A percentile compares a stretch with the other conserved stretches of the same genome.
Evolutionary conservation across 768 basidiomycete species (phyloP).

Genomic region (Kwoniella bestiolae): DNA sequence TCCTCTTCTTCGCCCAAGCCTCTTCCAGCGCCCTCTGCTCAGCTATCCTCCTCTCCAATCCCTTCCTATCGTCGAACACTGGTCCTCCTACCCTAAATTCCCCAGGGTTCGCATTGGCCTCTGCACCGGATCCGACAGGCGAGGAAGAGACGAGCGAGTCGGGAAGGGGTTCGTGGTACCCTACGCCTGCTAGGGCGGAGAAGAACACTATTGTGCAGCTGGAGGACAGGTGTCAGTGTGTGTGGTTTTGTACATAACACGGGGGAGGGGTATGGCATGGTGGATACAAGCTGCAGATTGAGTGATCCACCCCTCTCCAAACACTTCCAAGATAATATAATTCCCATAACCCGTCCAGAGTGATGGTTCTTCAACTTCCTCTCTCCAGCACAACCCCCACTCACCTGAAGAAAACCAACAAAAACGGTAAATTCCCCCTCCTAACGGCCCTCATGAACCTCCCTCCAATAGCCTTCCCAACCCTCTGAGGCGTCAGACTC

Average conservation of each 20-base stretch:
- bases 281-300: too few species aligned
- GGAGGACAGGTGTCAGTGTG: background rate
- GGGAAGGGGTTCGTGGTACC: constrained; percentile 42
- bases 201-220: constrained; percentile 55
- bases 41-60: constrained; percentile 27
- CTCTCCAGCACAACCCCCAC: constrained; percentile 8
- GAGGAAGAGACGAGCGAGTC: background rate
- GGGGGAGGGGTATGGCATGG: background rate
- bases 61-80: constrained; percentile 30
- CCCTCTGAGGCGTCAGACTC: constrained; percentile 19
- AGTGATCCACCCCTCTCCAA: too few species aligned
- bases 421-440: constrained; percentile 53
- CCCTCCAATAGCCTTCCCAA: constrained; percentile 41
- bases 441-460: constrained; percentile 39
- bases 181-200: constrained; percentile 51
- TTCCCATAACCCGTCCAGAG: too few species aligned
- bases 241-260: too few species aligned
- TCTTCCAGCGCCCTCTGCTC: constrained; percentile 51
- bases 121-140: background rate
- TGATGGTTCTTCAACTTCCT: too few species aligned
- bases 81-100: constrained; percentile 37
- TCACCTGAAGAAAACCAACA: constrained; percentile 52
- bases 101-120: background rate
- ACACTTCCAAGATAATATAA: too few species aligned
- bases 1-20: constrained; percentile 46